phyloP scores from a whole-genome alignment of 441 rosid genomes.

The Macaranga tanarius region DNA sequence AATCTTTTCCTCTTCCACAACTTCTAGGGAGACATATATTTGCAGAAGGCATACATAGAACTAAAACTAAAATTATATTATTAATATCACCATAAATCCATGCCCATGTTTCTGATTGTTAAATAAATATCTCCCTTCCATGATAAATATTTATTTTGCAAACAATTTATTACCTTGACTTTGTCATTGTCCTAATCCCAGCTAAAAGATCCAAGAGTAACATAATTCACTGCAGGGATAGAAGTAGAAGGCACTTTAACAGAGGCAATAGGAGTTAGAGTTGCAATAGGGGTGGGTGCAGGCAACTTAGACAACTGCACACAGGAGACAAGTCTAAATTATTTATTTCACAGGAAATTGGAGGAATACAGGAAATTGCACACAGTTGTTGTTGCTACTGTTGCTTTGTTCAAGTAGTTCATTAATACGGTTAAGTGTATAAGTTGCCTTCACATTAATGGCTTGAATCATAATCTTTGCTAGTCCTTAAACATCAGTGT shows the following conservation, averaged over 20 bases:
- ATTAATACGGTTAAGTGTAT: slow-evolving; percentile 21
- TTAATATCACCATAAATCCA: neutral
- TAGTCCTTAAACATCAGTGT: slow-evolving; percentile 27
- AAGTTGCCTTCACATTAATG: slow-evolving; percentile 25
- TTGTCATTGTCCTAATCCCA: slow-evolving; percentile 96
- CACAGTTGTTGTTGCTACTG: neutral
- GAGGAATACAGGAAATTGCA: no score
- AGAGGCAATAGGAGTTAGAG: slow-evolving; percentile 47
- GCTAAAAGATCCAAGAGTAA: slow-evolving; percentile 71
- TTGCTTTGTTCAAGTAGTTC: slow-evolving; percentile 15
- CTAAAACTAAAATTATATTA: neutral
- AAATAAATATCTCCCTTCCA: no score
- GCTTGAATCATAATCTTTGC: slow-evolving; percentile 28
- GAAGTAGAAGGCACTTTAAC: slow-evolving; percentile 41
- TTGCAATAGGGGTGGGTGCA: slow-evolving; percentile 24
- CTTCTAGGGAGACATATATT: slow-evolving; percentile 77
- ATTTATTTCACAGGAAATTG: neutral
- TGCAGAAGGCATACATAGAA: slow-evolving; percentile 18
- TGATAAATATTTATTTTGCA: neutral
- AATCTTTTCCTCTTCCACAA: slow-evolving; percentile 64
- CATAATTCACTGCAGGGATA: slow-evolving; percentile 43
- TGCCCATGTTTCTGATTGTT: no score
- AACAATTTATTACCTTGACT: slow-evolving; percentile 59
- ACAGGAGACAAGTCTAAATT: neutral
- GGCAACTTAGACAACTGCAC: slow-evolving; percentile 47